Base-by-base conservation (phyloP, 2,329 filamentous ascomycete species). In the Aspergillus chevalieri region DNA sequence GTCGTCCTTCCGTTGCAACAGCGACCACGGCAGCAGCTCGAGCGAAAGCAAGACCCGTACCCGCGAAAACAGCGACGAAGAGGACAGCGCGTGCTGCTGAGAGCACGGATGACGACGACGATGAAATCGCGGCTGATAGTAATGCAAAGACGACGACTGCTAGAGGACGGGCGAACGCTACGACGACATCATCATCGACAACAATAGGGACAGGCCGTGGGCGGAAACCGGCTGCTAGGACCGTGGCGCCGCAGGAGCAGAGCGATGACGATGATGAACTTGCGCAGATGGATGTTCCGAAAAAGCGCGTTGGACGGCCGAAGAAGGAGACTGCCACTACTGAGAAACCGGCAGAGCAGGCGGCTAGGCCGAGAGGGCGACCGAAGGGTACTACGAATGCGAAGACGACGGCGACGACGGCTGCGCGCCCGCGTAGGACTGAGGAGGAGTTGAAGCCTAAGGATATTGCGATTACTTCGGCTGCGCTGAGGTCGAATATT, bases 401-500 rank as follows among this genome's bases (percentile, higher is more conserved):
- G 51, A 47, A 41, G 17, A 19, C 38, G 38, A 41, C 38, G 15
- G 44, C 50, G 6, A 22, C 48, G 4, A 26, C 47, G 8, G 49
- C 57, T 4, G 10, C 26, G 12, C 26, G 26, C 9, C 1, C 26
- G 1, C 52, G 54, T 10, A 59, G 55, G 39, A 52, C 47, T 15
- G 43, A 52, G 2, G 50, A 55, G 47, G 48, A 53, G 15, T 48
- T 43, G 6, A 52, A 54, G 15, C 55, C 60, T 1, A 65, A 51
- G 39, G 56, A 60, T 6, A 56, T 67, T 3, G 50, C 56, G 15
- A 60, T 66, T 30, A 57, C 60, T 28, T 67, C 65, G 3, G 57
- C 59, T 10, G 51, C 52, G 1, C 59, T 63, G 53, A 57, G 62
- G 9, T 64, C 66, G 38, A 68, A 63, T 44, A 48, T 63, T 34